These are phyloP conservation scores for Claviceps quebecensis DNA, from an alignment of 2,329 filamentous ascomycete genomes.

Conservation along the genomic window DNA sequence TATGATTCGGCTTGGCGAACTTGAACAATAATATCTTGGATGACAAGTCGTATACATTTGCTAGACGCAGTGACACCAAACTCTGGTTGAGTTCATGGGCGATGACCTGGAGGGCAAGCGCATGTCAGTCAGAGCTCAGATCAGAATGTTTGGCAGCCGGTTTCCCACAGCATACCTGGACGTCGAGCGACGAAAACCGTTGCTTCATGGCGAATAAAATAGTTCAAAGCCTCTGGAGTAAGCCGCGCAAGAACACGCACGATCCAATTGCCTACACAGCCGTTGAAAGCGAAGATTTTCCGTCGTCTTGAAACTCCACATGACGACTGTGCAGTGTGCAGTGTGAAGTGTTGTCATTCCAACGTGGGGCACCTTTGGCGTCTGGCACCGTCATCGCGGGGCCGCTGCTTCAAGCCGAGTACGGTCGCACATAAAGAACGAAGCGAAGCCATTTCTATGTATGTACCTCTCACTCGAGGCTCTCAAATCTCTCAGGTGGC, in stretches of 20 bases:
- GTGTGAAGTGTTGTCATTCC: too few species aligned
- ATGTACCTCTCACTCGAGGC: too few species aligned
- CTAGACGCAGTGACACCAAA: constrained; percentile 65
- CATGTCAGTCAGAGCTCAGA: constrained; percentile 5
- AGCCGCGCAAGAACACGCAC: not conserved
- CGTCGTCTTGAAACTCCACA: not conserved
- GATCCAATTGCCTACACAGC: not conserved
- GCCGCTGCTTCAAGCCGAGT: not conserved
- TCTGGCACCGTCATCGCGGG: constrained; percentile 3
- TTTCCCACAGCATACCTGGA: constrained; percentile 37
- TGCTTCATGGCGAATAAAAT: constrained; percentile 50
- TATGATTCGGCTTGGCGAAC: constrained; percentile 77
- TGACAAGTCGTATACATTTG: constrained; percentile 92
- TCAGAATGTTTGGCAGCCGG: not conserved
- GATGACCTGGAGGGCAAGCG: constrained; percentile 51
- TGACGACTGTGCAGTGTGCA: too few species aligned
- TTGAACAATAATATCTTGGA: constrained; percentile 93
- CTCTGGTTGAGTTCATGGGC: constrained; percentile 75
- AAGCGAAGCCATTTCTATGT: too few species aligned
- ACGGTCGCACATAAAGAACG: too few species aligned
- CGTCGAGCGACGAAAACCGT: constrained; percentile 65
- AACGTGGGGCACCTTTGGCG: constrained; percentile 4
- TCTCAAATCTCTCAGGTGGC: too few species aligned
- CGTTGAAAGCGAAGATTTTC: not conserved
- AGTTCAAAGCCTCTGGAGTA: not conserved